A percentile compares a stretch with the other conserved stretches of the same genome.
phyloP scores from a whole-genome alignment of 2,329 filamentous ascomycete genomes.

The Macrophomina phaseolina region DNA sequence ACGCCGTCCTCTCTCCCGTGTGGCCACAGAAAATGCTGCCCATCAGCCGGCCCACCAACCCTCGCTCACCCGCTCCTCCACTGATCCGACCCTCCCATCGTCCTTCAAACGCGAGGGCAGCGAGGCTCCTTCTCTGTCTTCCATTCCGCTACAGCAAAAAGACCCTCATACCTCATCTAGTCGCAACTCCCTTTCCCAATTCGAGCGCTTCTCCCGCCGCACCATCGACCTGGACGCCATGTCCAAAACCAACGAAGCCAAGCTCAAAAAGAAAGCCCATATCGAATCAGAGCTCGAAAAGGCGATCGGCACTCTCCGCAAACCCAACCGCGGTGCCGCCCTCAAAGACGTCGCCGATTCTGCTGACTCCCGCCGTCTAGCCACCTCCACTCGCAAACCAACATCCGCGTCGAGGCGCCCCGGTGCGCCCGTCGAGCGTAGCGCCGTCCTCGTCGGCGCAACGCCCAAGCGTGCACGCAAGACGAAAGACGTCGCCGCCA shows the following conservation, averaged over 20 bases:
- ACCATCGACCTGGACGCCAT: conserved; percentile 62
- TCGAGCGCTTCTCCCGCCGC: conserved; percentile 56
- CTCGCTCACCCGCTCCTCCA: conserved; percentile 72
- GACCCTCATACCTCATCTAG: conserved; percentile 42
- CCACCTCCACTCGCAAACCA: conserved; percentile 17
- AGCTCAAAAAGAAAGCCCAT: conserved; percentile 68
- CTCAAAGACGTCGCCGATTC: conserved; percentile 71
- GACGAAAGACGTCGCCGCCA: conserved; percentile 37
- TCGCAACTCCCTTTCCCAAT: conserved; percentile 46
- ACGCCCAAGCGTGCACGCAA: conserved; percentile 47
- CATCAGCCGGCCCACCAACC: conserved; percentile 55
- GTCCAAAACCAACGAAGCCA: conserved; percentile 60
- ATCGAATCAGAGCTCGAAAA: conserved; percentile 74
- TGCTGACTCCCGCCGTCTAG: conserved; percentile 54
- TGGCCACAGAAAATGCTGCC: conserved; percentile 61
- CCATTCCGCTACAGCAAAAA: conserved; percentile 56
- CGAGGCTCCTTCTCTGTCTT: conserved; percentile 60
- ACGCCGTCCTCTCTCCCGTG: conserved; percentile 64
- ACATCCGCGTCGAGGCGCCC: conserved; percentile 36
- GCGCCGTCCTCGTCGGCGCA: conserved; percentile 48
- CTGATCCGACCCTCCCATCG: conserved; percentile 60
- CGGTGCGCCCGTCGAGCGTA: not conserved
- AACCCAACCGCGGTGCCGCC: conserved; percentile 74
- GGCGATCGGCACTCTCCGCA: conserved; percentile 75
- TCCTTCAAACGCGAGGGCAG: conserved; percentile 72